phyloP scores from a whole-genome alignment of 2,329 filamentous ascomycete species.

The Dryadomyces sulphureus region DNA sequence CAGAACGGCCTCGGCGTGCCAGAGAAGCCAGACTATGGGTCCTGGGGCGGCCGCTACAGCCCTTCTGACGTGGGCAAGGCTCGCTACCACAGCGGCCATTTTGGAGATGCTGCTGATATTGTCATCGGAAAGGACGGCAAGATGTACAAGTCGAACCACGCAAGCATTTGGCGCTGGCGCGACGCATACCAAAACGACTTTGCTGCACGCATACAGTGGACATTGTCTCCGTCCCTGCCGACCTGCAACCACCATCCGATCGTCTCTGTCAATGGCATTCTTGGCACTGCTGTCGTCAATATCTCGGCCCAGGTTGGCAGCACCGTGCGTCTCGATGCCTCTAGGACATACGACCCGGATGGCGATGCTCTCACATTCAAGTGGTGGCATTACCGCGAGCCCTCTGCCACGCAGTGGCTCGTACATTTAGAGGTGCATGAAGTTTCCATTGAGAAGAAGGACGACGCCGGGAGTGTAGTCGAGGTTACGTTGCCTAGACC shows the following conservation, averaged over 20 bases:
- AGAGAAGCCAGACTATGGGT: slow-evolving; percentile 30
- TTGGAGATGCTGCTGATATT: slow-evolving; percentile 16
- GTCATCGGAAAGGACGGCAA: slow-evolving; percentile 16
- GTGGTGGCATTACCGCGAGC: slow-evolving; percentile 33
- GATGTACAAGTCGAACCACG: slow-evolving; percentile 16
- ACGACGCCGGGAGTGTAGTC: slow-evolving; percentile 15
- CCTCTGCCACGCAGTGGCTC: slow-evolving; percentile 23
- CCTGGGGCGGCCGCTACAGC: slow-evolving; percentile 33
- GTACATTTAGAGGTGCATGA: slow-evolving; percentile 24
- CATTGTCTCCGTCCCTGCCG: slow-evolving; percentile 13
- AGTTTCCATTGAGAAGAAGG: slow-evolving; percentile 18
- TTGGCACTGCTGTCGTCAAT: slow-evolving; percentile 21
- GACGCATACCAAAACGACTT: slow-evolving; percentile 26
- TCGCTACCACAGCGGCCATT: slow-evolving; percentile 15
- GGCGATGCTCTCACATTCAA: slow-evolving; percentile 25
- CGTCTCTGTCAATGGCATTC: slow-evolving; percentile 23
- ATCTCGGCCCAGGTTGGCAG: slow-evolving; percentile 25
- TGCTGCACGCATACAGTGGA: slow-evolving; percentile 26
- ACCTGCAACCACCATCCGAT: slow-evolving; percentile 32
- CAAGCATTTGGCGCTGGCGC: slow-evolving; percentile 27
- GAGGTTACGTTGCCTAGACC: slow-evolving; percentile 22
- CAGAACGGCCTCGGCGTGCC: slow-evolving; percentile 31
- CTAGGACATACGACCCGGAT: slow-evolving; percentile 30
- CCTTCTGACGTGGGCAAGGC: slow-evolving; percentile 18
- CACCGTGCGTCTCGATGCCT: slow-evolving; percentile 27